Evolutionary conservation across 2,329 filamentous ascomycete species (phyloP).

Genomic region (Cladophialophora carrionii): DNA sequence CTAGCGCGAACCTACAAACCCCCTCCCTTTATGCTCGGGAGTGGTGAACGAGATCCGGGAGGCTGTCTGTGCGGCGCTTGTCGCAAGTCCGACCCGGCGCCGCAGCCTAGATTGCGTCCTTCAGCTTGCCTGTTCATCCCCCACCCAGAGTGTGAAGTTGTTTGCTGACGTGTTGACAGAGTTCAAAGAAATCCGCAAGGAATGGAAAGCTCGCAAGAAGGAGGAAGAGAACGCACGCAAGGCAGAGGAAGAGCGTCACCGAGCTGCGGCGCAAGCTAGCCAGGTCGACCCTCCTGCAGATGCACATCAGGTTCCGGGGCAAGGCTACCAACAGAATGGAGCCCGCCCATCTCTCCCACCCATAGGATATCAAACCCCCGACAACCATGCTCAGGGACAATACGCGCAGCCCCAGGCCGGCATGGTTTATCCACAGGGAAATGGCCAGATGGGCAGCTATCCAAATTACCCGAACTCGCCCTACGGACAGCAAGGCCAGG

Average conservation of each 20-base stretch:
- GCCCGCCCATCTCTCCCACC: conserved; percentile 71
- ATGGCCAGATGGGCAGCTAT: conserved; percentile 52
- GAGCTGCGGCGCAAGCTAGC: conserved; percentile 60
- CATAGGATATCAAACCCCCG: conserved; percentile 69
- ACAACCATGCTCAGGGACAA: conserved; percentile 60
- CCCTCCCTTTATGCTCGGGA: not conserved
- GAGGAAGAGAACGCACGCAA: conserved; percentile 91
- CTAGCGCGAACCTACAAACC: conserved; percentile 5
- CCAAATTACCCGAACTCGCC: conserved; percentile 56
- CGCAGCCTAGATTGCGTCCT: not conserved
- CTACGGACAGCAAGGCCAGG: conserved; percentile 54
- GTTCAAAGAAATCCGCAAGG: conserved; percentile 98
- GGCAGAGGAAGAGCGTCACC: conserved; percentile 78
- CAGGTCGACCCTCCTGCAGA: conserved; percentile 57
- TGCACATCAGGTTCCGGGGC: conserved; percentile 43
- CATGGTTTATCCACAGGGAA: conserved; percentile 53
- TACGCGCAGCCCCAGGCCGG: conserved; percentile 60
- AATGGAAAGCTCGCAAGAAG: conserved; percentile 99
- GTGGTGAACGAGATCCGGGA: not conserved
- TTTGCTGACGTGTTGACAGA: conserved; percentile 58
- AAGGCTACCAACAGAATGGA: conserved; percentile 50
- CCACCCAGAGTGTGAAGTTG: not conserved
- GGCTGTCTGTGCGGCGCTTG: not conserved
- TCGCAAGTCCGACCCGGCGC: not conserved
- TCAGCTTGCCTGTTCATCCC: not conserved